Base-by-base conservation (phyloP, 129 eudicot species). In the Escallonia rubra region DNA sequence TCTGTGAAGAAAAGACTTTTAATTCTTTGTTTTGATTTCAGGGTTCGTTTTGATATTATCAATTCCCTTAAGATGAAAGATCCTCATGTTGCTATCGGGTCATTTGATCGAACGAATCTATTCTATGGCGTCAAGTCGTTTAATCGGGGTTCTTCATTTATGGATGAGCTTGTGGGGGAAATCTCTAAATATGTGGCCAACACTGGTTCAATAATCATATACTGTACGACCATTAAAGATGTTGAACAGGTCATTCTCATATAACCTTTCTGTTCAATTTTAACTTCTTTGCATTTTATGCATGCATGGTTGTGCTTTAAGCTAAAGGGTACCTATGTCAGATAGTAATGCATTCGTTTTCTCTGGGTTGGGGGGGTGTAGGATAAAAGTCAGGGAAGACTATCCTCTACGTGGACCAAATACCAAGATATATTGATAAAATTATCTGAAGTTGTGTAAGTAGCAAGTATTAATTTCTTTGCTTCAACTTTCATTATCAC, bases 91-190 rank as follows among this genome's bases (percentile, higher is more conserved):
- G 74, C 87, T 52, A 68, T 88, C 64, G 97, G 97, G 67, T 91
- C 97, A 62, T 91, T 91, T 71, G 96, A 91, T 71, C 96, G 96
- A 65, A 76, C 81, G 78, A 91, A 91, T 73, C 97, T 91, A 46
- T 85, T 71, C 70, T 91, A 91, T 68, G 89, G 94, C 57, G 96
- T 76, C 70, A 88, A 91, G 81, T 70, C 90, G 58, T 79, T 79
- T 51, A 89, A 79, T 63, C 97, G 86, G 49, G 81, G 97, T 44
- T 72, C 72, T 53, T 67, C 81, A 46, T 91, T 77, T 77, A 67
- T 88, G 78, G 75, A 78, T 59, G 93, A 88, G 68, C 82, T 91
- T 57, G 81, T 83, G 75, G 72, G 68, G 68, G 85, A 91, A 63
- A 82, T 88, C 54, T 79, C 86, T 40, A 85, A 80, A 52, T 75